Evolutionary conservation across 2,329 filamentous ascomycete species (phyloP), one percentile per base, ranked within the genome.

Genomic region (Didymellaceae sp.): DNA sequence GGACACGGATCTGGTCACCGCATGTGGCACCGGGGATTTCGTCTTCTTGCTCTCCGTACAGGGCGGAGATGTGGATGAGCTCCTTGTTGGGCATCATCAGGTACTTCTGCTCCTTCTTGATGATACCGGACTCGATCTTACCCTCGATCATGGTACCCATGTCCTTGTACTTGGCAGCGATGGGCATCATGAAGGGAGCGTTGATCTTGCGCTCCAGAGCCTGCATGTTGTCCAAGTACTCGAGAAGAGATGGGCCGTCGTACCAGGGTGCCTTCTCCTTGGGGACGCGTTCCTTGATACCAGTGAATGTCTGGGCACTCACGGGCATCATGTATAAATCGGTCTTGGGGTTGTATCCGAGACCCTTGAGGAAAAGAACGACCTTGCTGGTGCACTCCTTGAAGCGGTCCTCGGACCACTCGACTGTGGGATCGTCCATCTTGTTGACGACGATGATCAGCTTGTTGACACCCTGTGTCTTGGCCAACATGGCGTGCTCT

Each of bases 121-220:
- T 82, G 37, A 97, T 89, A 72, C 62, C 93, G 14, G 92, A 89
- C 76, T 99, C 94, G 59, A 99, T 89, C 82, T 97, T 96, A 61
- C 94, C 94, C 78, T 99, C 95, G 32, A 97, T 85, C 84, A 99
- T 91, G 55, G 94, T 99, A 66, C 94, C 94, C 82, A 99, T 88
- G 72, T 99, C 95, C 65, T 89, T 86, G 80, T 97, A 99, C 78
- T 99, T 99, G 75, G 90, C 91, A 58, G 89, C 90, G 59, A 99
- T 83, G 7, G 94, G 90, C 92, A 99, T 97, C 94, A 99, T 97
- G 82, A 99, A 97, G 8, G 94, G 93, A 2, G 94, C 94, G 65
- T 96, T 96, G 65, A 97, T 77, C 80, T 97, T 99, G 65, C 94
- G 90, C 74, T 99, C 93, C 30, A 97, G 83, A 10, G 93, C 86